Conservation (phyloP, 331 rosid species). For the Malus hybrid region DNA sequence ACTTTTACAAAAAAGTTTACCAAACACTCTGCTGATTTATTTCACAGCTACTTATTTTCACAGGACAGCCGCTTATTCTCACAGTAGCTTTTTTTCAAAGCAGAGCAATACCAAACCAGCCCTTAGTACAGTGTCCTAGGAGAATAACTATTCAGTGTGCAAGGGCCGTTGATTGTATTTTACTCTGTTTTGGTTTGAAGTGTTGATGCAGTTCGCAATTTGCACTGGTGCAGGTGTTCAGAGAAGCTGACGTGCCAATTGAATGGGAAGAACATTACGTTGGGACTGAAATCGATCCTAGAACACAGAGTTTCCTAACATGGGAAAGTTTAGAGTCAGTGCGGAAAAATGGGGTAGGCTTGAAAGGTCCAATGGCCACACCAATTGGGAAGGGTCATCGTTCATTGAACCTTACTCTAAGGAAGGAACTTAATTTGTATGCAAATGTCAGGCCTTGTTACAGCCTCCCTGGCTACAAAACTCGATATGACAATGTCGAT, state of each 20-base stretch:
- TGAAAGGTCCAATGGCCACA: conserved; percentile 99
- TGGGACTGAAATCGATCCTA: conserved; percentile 69
- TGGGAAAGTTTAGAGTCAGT: conserved; percentile 97
- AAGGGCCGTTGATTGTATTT: neutral
- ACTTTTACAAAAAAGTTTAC: too few species aligned
- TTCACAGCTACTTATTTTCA: too few species aligned
- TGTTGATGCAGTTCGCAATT: neutral
- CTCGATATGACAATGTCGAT: conserved; percentile 76
- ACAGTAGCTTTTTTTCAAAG: too few species aligned
- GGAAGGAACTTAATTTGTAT: conserved; percentile 88
- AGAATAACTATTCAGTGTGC: neutral
- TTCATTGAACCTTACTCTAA: conserved; percentile 84
- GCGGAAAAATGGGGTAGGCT: conserved; percentile 66
- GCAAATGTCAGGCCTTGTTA: conserved; percentile 96
- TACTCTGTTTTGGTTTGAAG: neutral
- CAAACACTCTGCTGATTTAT: too few species aligned
- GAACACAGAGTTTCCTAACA: conserved; percentile 87
- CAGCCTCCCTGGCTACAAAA: conserved; percentile 91
- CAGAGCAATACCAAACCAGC: too few species aligned
- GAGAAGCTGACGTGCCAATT: conserved; percentile 73
- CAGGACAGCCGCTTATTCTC: too few species aligned
- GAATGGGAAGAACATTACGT: conserved; percentile 96
- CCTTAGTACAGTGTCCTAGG: neutral
- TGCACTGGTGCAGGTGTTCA: conserved; percentile 43
- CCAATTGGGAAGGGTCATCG: conserved; percentile 98